Conservation (phyloP, 176 grass and related monocot species). For the Pontederia paniculata region DNA sequence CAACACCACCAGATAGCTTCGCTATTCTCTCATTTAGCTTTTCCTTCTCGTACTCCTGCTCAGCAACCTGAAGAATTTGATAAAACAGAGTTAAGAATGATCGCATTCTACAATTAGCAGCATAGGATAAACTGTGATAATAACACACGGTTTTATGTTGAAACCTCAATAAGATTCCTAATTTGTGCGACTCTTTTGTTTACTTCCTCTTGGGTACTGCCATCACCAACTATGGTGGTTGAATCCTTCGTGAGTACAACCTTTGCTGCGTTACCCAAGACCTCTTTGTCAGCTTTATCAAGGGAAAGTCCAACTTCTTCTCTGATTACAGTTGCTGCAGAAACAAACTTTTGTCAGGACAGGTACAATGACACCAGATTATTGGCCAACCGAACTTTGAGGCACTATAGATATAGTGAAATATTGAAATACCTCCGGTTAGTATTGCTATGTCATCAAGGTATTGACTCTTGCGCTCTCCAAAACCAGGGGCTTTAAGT, state of each 20-base stretch:
- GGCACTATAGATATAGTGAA: neutral
- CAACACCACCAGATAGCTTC: conserved; percentile 91
- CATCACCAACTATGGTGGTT: conserved; percentile 87
- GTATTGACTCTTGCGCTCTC: conserved; percentile 88
- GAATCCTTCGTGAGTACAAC: conserved; percentile 79
- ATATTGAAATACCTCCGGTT: conserved; percentile 44
- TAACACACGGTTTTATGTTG: neutral
- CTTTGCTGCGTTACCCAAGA: conserved; percentile 78
- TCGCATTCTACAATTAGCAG: too few relatives aligned
- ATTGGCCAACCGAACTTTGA: neutral
- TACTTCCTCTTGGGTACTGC: conserved; percentile 78
- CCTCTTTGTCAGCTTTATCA: conserved; percentile 73
- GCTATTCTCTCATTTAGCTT: conserved; percentile 96
- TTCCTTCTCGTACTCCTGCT: conserved; percentile 95
- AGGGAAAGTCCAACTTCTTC: conserved; percentile 83
- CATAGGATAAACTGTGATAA: neutral
- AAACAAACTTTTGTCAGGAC: neutral
- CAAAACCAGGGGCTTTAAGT: conserved; percentile 93
- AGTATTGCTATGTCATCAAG: conserved; percentile 95
- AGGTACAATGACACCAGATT: neutral
- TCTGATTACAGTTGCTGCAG: conserved; percentile 79
- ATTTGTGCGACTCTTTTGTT: conserved; percentile 84
- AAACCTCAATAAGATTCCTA: conserved; percentile 77
- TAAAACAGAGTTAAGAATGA: neutral
- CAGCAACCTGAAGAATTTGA: conserved; percentile 32